Evolutionary conservation across 1,284 basidiomycete genomes (phyloP).

Genomic region (Papiliotrema nemorosa): DNA sequence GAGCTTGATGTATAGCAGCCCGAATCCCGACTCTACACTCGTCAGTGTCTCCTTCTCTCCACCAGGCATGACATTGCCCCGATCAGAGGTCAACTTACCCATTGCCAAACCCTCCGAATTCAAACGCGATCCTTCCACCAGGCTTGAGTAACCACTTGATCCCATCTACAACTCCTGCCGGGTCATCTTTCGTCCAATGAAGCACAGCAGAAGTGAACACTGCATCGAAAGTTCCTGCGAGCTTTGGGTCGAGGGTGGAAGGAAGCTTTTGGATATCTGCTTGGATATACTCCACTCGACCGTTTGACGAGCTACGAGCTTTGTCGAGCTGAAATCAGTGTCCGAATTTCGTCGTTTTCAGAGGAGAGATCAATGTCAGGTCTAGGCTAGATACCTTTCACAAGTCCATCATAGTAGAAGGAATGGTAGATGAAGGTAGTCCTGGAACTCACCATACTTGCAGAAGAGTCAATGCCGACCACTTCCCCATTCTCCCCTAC

Average conservation of each 20-base stretch:
- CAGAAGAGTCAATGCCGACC: conserved; percentile 65
- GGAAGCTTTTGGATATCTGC: conserved; percentile 36
- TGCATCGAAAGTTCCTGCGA: conserved; percentile 46
- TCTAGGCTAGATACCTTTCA: too few relatives aligned
- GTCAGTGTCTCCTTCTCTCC: not conserved
- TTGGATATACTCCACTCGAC: conserved; percentile 49
- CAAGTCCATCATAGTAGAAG: too few relatives aligned
- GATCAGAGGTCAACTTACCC: conserved; percentile 18
- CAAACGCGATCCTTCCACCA: conserved; percentile 66
- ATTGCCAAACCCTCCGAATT: conserved; percentile 66
- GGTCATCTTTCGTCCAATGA: conserved; percentile 79
- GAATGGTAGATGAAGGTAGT: too few relatives aligned
- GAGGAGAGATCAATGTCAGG: too few relatives aligned
- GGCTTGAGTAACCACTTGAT: conserved; percentile 61
- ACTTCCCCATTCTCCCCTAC: conserved; percentile 60
- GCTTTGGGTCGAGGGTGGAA: conserved; percentile 12
- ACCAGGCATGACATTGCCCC: not conserved
- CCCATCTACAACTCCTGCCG: conserved; percentile 61
- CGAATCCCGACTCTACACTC: conserved; percentile 55
- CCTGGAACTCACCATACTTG: conserved; percentile 61
- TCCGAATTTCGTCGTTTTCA: not conserved
- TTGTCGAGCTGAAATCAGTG: conserved; percentile 55
- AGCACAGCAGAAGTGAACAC: conserved; percentile 74
- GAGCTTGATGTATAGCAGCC: conserved; percentile 58
- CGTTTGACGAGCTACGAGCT: conserved; percentile 57